Evolutionary conservation across 331 rosid genomes (phyloP), one percentile per base, ranked within the genome.

Genomic region (Acacia concinna): DNA sequence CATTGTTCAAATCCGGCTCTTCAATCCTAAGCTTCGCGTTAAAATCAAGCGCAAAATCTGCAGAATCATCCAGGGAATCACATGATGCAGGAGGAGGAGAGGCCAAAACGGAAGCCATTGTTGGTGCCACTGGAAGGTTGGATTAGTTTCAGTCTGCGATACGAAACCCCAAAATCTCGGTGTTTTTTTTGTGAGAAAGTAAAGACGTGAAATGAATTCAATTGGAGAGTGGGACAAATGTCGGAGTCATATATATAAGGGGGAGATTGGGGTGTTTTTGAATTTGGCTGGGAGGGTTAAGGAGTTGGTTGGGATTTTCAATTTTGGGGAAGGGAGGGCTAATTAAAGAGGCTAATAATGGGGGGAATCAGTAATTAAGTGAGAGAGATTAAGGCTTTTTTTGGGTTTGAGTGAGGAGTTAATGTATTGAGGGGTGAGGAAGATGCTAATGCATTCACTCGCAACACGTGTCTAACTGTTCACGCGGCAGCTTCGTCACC

Each of bases 41-140:
- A 46, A 93, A 89, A 79, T 89, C 88, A 25, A 68, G 57, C 18
- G 63, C 80, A 37, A 85, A 67, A 8, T 86, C 68, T 1, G 47
- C 78, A 4, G 90, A 74, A 65, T 70, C 83, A 4, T 28, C 49
- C 2, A 47, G 2, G 40, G 73, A 81, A 30, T 82, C 72, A 18
- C 72, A 30, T 5, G 81, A 71, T 7, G 62, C 27, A 1, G 89
- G 30, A 62, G 90, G 35, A 52, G 57, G 4, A 52, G 59, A 2
- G 9, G 23, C 25, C 8, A 66, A 47, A 11, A 75, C 18, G 31
- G 88, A 79, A 84, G 34, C 88, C 94, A 89, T 91, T 7, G 4
- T 46, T 13, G 47, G 7, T 17, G 68, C 13, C 35, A 21, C n/a
- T 7, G 43, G 18, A 18, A 20, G 13, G 60, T 6, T 20, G 9